phyloP scores from a whole-genome alignment of 2,329 filamentous ascomycete species.

The Colletotrichum horii region DNA sequence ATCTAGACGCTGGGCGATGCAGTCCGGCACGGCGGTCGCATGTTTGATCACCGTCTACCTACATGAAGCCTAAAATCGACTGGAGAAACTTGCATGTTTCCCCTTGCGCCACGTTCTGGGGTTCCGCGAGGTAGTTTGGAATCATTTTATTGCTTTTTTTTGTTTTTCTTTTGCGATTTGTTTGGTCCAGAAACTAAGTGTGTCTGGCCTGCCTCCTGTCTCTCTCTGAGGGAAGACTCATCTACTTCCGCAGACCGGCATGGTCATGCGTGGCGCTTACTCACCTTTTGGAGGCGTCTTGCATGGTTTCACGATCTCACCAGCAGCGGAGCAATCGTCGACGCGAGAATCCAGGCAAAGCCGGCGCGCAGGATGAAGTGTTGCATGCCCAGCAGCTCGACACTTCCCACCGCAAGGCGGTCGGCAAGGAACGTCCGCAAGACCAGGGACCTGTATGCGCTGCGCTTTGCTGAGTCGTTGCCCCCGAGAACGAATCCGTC shows the following conservation, averaged over 20 bases:
- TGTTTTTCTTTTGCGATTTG: not conserved
- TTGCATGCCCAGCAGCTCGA: constrained; percentile 35
- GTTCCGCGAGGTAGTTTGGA: not conserved
- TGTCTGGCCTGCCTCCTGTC: not conserved
- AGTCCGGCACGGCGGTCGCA: not conserved
- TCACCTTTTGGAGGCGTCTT: not conserved
- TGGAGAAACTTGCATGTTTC: not conserved
- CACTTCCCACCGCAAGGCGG: constrained; percentile 40
- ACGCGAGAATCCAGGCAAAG: constrained; percentile 36
- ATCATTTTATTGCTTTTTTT: not conserved
- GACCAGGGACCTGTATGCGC: constrained; percentile 41
- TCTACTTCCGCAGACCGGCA: not conserved
- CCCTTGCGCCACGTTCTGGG: not conserved
- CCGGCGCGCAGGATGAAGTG: constrained; percentile 35
- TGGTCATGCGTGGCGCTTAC: constrained; percentile 1
- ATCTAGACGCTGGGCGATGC: not conserved
- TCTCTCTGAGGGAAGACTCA: not conserved
- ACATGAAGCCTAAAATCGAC: not conserved
- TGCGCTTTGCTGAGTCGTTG: constrained; percentile 30
- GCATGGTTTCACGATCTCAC: not conserved
- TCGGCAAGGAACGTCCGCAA: constrained; percentile 51
- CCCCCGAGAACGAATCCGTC: constrained; percentile 51
- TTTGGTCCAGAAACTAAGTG: not conserved
- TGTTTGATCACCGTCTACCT: constrained; percentile 4
- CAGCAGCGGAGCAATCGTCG: constrained; percentile 4